These are phyloP conservation scores for Ophiognomonia clavigignenti-juglandacearum DNA, from an alignment of 2,329 filamentous ascomycete genomes.

Conservation along the genomic window DNA sequence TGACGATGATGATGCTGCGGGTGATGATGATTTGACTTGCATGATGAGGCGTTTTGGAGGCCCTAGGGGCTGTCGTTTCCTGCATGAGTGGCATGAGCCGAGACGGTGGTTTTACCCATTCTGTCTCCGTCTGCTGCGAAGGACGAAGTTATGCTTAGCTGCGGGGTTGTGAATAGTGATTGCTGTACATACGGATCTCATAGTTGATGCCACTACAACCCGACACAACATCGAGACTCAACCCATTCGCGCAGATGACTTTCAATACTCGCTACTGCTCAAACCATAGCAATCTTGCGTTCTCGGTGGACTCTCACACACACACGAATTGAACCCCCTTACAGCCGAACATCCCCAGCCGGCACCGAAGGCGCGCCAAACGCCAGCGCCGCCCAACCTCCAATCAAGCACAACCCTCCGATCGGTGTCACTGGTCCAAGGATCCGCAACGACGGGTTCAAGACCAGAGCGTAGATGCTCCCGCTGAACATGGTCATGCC, in stretches of 20 bases:
- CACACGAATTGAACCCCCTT: neutral
- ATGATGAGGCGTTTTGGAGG: neutral
- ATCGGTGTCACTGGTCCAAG: slow-evolving; percentile 62
- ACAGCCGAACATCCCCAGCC: slow-evolving; percentile 12
- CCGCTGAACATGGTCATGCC: slow-evolving; percentile 66
- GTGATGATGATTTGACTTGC: neutral
- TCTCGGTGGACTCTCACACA: too few species aligned
- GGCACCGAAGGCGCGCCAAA: slow-evolving; percentile 16
- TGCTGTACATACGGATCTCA: too few species aligned
- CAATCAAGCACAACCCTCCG: slow-evolving; percentile 60
- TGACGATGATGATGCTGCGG: neutral
- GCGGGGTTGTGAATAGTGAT: too few species aligned
- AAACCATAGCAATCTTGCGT: too few species aligned
- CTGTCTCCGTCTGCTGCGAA: too few species aligned
- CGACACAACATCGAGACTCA: too few species aligned
- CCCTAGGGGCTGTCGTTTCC: neutral
- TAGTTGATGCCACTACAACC: too few species aligned
- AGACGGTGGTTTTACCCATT: too few species aligned
- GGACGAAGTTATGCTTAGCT: too few species aligned
- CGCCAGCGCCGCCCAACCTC: slow-evolving; percentile 51
- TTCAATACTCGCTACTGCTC: too few species aligned
- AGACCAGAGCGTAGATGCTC: slow-evolving; percentile 57
- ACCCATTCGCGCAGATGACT: too few species aligned
- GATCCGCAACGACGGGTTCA: slow-evolving; percentile 57
- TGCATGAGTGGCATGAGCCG: neutral